Percentiles rank a stretch among this genome's conserved stretches.
Evolutionary conservation across 768 basidiomycete species (phyloP).

Genomic region (Albatrellus ellisii): DNA sequence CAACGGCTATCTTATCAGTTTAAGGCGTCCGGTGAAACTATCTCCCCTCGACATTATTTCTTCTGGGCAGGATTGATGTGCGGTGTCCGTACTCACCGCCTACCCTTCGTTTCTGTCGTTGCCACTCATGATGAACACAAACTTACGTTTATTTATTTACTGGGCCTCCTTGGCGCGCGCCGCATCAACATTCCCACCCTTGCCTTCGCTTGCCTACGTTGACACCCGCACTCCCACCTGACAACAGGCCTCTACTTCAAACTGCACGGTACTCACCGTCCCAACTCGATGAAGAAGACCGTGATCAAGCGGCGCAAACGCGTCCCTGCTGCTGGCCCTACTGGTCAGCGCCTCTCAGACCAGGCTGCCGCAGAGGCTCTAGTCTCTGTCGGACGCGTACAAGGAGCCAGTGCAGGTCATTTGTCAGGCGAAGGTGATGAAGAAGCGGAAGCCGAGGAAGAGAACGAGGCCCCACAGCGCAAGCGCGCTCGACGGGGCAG

Average conservation of each 20-base stretch:
- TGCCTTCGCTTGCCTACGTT: conserved; percentile 32
- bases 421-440: conserved; percentile 33
- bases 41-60: too few species aligned
- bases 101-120: neutral
- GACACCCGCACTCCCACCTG: conserved; percentile 16
- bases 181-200: neutral
- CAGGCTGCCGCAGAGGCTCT: conserved; percentile 85
- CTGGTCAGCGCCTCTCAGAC: conserved; percentile 53
- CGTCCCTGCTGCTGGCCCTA: conserved; percentile 69
- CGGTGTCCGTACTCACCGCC: neutral
- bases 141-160: neutral
- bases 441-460: conserved; percentile 22
- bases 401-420: conserved; percentile 25
- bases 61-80: too few species aligned
- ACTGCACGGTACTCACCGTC: conserved; percentile 91
- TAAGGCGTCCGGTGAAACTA: too few species aligned
- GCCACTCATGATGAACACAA: neutral
- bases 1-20: too few species aligned
- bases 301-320: conserved; percentile 98
- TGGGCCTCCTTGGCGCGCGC: neutral
- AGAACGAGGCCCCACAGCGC: conserved; percentile 33
- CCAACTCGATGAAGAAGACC: conserved; percentile 98
- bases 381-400: conserved; percentile 61
- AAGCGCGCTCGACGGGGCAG: conserved; percentile 35
- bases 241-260: conserved; percentile 89